Conservation (phyloP, 352 stramenopile species). For the Globisporangium heterothallicum region DNA sequence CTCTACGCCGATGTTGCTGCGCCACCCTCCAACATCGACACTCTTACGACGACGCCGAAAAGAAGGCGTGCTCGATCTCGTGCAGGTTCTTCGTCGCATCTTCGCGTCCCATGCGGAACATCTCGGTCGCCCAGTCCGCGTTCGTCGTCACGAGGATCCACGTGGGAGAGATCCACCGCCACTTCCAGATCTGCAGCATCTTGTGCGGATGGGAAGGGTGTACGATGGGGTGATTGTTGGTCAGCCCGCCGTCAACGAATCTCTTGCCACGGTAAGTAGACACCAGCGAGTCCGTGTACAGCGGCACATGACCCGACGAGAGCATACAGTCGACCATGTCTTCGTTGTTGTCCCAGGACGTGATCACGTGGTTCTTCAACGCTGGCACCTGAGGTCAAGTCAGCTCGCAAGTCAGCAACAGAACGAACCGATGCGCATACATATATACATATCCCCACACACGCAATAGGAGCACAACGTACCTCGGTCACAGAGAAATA, state of each 20-base stretch:
- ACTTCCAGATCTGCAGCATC: slow-evolving; percentile 83
- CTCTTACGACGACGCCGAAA: slow-evolving; percentile 2
- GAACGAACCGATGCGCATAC: too few relatives aligned
- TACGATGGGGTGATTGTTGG: slow-evolving; percentile 58
- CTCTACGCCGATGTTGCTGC: too few relatives aligned
- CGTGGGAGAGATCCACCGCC: slow-evolving; percentile 69
- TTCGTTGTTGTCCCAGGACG: slow-evolving; percentile 66
- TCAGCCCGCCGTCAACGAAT: slow-evolving; percentile 72
- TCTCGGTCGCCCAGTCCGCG: slow-evolving; percentile 61
- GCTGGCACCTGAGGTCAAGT: slow-evolving; percentile 36
- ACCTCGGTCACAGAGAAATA: slow-evolving; percentile 79
- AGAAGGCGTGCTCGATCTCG: slow-evolving; percentile 43
- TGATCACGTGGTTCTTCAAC: slow-evolving; percentile 68
- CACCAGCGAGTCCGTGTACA: slow-evolving; percentile 68
- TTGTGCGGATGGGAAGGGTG: slow-evolving; percentile 54
- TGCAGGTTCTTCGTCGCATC: slow-evolving; percentile 63
- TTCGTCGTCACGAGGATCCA: slow-evolving; percentile 77
- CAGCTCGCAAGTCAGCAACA: too few relatives aligned
- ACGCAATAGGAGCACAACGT: background rate
- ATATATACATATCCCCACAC: background rate
- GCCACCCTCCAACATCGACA: too few relatives aligned
- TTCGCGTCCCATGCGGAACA: slow-evolving; percentile 75
- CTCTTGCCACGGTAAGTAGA: slow-evolving; percentile 61
- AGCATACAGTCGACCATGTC: slow-evolving; percentile 83
- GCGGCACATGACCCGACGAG: slow-evolving; percentile 59